phyloP scores from a whole-genome alignment of 441 rosid species.

The Isatis lusitanica region DNA sequence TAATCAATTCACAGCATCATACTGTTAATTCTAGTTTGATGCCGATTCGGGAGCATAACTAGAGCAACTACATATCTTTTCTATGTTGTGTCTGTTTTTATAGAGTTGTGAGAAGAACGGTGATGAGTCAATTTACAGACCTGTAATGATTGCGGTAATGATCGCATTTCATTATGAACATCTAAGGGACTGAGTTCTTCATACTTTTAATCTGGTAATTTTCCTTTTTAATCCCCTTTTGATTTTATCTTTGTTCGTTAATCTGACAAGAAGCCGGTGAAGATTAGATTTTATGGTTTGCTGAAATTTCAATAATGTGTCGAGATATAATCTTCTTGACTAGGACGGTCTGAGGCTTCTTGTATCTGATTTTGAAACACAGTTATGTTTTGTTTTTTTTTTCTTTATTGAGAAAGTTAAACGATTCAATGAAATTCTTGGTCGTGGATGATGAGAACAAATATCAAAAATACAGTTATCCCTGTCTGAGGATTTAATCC shows the following conservation, averaged over 20 bases:
- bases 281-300: neutral
- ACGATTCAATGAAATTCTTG: neutral
- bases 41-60: constrained; percentile 33
- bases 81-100: neutral
- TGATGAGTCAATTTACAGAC: constrained; percentile 79
- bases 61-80: constrained; percentile 40
- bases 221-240: neutral
- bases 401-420: neutral
- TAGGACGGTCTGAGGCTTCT: constrained; percentile 16
- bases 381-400: neutral
- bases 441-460: constrained; percentile 26
- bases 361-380: neutral
- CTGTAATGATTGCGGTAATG: constrained; percentile 86
- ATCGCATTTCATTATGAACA: constrained; percentile 69
- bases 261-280: neutral
- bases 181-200: constrained; percentile 87
- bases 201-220: too few relatives aligned
- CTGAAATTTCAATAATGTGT: constrained; percentile 4
- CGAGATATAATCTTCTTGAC: neutral
- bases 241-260: neutral
- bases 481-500: constrained; percentile 29
- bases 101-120: constrained; percentile 15
- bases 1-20: neutral
- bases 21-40: neutral
- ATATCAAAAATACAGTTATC: constrained; percentile 21